These are phyloP conservation scores for Eucalyptus cladocalyx DNA, from an alignment of 345 rosid genomes.

Conservation along the genomic window DNA sequence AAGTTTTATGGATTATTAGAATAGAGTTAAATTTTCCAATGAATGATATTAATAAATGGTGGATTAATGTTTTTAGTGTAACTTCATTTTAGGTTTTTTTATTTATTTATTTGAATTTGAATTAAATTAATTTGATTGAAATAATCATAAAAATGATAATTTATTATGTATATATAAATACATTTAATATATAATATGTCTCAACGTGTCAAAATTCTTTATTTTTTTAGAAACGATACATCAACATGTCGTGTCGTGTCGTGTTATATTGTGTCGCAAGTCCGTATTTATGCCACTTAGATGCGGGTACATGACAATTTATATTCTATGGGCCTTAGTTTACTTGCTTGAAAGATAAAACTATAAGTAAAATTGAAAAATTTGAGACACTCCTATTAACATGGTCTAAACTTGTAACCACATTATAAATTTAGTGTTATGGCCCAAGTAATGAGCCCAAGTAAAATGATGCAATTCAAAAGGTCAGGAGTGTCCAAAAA, in stretches of 20 bases:
- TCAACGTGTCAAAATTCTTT: fast-evolving
- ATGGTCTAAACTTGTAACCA: not conserved
- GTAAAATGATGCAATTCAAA: not conserved
- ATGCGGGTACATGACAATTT: not conserved
- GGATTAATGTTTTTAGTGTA: too few species aligned
- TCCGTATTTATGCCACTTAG: fast-evolving
- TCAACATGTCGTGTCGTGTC: fast-evolving
- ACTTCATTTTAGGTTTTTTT: too few species aligned
- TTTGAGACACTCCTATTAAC: not conserved
- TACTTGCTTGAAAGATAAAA: not conserved
- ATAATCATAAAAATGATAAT: too few species aligned
- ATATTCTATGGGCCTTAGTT: not conserved
- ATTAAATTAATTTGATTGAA: too few species aligned
- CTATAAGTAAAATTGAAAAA: not conserved
- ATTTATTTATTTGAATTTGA: too few species aligned
- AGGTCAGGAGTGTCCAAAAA: not conserved
- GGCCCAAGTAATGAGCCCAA: not conserved
- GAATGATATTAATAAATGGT: too few species aligned
- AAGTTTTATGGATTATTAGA: too few species aligned
- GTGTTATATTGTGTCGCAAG: fast-evolving
- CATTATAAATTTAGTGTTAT: not conserved
- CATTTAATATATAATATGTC: too few species aligned
- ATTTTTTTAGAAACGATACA: fast-evolving
- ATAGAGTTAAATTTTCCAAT: too few species aligned
- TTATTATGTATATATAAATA: too few species aligned